phyloP scores from a whole-genome alignment of 2,329 filamentous ascomycete species.

The Coleophoma eucalyptorum region DNA sequence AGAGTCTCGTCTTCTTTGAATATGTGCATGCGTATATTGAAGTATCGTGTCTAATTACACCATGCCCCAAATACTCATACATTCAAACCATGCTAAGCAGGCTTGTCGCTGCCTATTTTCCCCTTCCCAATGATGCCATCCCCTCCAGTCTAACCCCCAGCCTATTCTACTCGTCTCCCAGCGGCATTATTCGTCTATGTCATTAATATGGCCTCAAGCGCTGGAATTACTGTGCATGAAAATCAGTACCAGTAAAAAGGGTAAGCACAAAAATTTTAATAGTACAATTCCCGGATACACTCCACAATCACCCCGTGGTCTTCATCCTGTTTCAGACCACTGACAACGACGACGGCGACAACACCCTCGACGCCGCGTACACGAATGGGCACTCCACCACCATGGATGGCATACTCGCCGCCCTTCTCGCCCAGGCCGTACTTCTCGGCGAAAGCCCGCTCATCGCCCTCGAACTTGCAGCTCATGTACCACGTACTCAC shows the following conservation, averaged over 20 bases:
- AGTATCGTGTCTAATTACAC: too few species aligned
- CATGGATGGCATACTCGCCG: slow-evolving; percentile 71
- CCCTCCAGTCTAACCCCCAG: too few species aligned
- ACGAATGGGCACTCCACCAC: slow-evolving; percentile 69
- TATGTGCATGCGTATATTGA: too few species aligned
- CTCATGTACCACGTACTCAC: slow-evolving; percentile 68
- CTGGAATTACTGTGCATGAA: background rate
- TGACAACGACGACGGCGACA: slow-evolving; percentile 72
- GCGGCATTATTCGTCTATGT: too few species aligned
- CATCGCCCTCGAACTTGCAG: slow-evolving; percentile 62
- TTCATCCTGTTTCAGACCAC: slow-evolving; percentile 71
- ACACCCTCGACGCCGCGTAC: slow-evolving; percentile 73
- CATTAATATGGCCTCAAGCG: too few species aligned
- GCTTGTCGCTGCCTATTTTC: too few species aligned
- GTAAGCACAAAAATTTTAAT: slow-evolving; percentile 3
- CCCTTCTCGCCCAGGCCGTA: slow-evolving; percentile 56
- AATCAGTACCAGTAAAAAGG: background rate
- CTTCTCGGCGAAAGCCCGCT: slow-evolving; percentile 60
- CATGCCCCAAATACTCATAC: too few species aligned
- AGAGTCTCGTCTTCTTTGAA: too few species aligned
- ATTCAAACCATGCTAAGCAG: too few species aligned
- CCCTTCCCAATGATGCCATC: too few species aligned
- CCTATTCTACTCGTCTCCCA: too few species aligned
- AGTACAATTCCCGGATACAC: slow-evolving; percentile 23
- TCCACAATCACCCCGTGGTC: slow-evolving; percentile 76